These are phyloP conservation scores for Aspergillus proliferans DNA, from an alignment of 2,329 filamentous ascomycete genomes.

Conservation along the genomic window DNA sequence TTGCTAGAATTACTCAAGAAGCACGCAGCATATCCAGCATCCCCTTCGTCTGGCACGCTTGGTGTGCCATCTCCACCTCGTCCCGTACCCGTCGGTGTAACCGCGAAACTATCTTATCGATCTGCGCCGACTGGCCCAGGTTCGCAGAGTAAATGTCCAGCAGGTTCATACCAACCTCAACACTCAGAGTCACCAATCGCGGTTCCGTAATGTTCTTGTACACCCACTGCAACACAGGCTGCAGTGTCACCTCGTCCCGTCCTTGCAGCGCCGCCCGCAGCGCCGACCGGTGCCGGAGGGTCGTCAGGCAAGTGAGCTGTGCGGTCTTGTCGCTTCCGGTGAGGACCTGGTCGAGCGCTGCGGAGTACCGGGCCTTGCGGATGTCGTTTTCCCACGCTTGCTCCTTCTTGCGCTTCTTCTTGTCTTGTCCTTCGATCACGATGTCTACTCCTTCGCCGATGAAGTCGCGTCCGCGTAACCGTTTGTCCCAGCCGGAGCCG, in stretches of 20 bases:
- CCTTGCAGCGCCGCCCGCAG: slow-evolving; percentile 72
- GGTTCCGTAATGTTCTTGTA: slow-evolving; percentile 75
- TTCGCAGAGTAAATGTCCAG: slow-evolving; percentile 84
- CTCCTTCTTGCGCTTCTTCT: slow-evolving; percentile 58
- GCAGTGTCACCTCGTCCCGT: slow-evolving; percentile 72
- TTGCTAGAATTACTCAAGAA: slow-evolving; percentile 7
- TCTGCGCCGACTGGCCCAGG: slow-evolving; percentile 64
- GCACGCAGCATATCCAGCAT: slow-evolving; percentile 73
- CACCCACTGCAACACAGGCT: slow-evolving; percentile 79
- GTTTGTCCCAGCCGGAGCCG: slow-evolving; percentile 56
- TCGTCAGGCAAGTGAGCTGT: slow-evolving; percentile 71
- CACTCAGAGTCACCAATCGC: slow-evolving; percentile 70
- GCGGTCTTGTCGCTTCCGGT: slow-evolving; percentile 53
- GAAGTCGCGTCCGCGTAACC: slow-evolving; percentile 66
- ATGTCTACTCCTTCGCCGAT: slow-evolving; percentile 81
- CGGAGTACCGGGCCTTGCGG: slow-evolving; percentile 67
- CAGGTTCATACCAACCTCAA: slow-evolving; percentile 74
- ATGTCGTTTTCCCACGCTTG: slow-evolving; percentile 75
- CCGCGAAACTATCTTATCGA: slow-evolving; percentile 63
- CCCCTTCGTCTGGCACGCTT: slow-evolving; percentile 72
- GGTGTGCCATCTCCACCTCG: slow-evolving; percentile 77
- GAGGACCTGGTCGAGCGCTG: slow-evolving; percentile 74
- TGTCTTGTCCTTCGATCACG: slow-evolving; percentile 66
- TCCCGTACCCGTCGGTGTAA: slow-evolving; percentile 65
- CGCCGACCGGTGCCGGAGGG: slow-evolving; percentile 80